Evolutionary conservation across 2,329 filamentous ascomycete species (phyloP).

Genomic region (Chaetomium sp.): DNA sequence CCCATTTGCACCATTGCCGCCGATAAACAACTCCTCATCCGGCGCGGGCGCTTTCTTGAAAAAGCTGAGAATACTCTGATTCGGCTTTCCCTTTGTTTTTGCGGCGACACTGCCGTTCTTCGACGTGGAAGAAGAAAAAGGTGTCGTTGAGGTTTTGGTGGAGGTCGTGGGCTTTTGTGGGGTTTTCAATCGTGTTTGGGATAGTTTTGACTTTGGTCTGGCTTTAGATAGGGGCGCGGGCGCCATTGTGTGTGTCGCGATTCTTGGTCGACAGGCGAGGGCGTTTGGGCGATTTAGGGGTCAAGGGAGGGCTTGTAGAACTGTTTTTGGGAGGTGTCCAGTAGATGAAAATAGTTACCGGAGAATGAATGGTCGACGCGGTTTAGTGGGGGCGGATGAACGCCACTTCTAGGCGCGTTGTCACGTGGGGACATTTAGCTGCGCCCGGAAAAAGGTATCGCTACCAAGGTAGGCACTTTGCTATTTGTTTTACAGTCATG

Average conservation of each 20-base stretch:
- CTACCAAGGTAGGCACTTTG: too few relatives aligned
- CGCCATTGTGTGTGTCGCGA: too few relatives aligned
- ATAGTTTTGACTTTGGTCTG: neutral
- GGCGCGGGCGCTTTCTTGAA: slow-evolving; percentile 57
- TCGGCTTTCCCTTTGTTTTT: slow-evolving; percentile 33
- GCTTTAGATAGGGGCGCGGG: too few relatives aligned
- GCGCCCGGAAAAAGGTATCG: neutral
- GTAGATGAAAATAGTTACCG: neutral
- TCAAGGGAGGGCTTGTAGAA: too few relatives aligned
- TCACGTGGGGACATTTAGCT: slow-evolving; percentile 11
- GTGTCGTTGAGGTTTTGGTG: neutral
- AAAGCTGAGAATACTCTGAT: slow-evolving; percentile 65
- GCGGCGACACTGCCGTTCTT: slow-evolving; percentile 4
- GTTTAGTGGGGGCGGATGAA: slow-evolving; percentile 5
- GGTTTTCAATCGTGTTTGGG: slow-evolving; percentile 10
- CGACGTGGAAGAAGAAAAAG: neutral
- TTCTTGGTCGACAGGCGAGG: too few relatives aligned
- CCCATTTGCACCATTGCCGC: neutral
- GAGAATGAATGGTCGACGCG: neutral
- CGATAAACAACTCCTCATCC: slow-evolving; percentile 52
- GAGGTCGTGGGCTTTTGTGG: slow-evolving; percentile 6
- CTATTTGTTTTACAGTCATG: too few relatives aligned
- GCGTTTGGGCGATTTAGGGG: too few relatives aligned
- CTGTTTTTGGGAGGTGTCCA: too few relatives aligned
- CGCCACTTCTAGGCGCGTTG: slow-evolving; percentile 9